phyloP scores from a whole-genome alignment of 2,329 filamentous ascomycete genomes.

The Fusarium mangiferae region DNA sequence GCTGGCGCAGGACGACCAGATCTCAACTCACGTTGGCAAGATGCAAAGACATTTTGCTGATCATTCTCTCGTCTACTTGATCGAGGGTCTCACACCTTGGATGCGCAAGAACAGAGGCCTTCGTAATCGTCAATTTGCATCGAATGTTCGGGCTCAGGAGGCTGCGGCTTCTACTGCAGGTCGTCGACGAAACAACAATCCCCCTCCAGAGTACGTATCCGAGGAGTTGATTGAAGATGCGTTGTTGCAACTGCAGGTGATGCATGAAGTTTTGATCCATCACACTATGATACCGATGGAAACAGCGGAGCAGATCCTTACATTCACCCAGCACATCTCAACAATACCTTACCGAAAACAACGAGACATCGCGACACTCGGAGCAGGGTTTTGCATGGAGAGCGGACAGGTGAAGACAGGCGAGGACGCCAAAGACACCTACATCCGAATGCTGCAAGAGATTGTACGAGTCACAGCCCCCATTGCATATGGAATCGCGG shows the following conservation, averaged over 20 bases:
- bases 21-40: constrained; percentile 68
- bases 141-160: constrained; percentile 65
- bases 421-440: constrained; percentile 73
- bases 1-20: constrained; percentile 60
- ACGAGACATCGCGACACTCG: constrained; percentile 59
- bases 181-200: constrained; percentile 52
- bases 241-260: constrained; percentile 74
- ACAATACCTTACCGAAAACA: constrained; percentile 76
- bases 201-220: constrained; percentile 63
- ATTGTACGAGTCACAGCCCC: constrained; percentile 76
- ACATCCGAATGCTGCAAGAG: constrained; percentile 80
- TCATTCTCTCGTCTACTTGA: constrained; percentile 72
- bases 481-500: constrained; percentile 75
- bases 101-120: constrained; percentile 74
- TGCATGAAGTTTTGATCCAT: constrained; percentile 74
- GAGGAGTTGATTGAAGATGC: constrained; percentile 78
- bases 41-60: constrained; percentile 64
- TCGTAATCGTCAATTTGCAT: constrained; percentile 74
- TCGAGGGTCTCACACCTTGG: constrained; percentile 75
- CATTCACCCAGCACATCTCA: constrained; percentile 82
- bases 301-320: constrained; percentile 76
- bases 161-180: constrained; percentile 42
- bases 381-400: constrained; percentile 81
- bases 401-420: constrained; percentile 79
- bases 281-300: constrained; percentile 71